Evolutionary conservation across 1,139 yeast species (phyloP).

Genomic region (Sugiyamaella xylanicola): DNA sequence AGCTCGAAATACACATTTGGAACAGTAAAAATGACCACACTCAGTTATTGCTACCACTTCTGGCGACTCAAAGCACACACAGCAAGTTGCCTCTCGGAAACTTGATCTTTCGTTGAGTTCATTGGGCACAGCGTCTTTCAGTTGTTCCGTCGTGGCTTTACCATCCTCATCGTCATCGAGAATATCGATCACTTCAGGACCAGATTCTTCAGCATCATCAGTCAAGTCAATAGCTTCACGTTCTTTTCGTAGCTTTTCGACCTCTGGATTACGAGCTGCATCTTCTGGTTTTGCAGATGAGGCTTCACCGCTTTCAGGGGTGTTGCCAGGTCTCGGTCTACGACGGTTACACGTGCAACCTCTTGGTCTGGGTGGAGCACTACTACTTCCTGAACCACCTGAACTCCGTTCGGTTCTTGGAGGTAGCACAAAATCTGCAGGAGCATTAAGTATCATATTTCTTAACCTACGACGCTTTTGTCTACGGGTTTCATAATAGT

Average conservation of each 20-base stretch:
- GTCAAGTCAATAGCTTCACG: conserved; percentile 19
- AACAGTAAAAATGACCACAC: conserved; percentile 45
- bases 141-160: conserved; percentile 17
- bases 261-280: too few relatives aligned
- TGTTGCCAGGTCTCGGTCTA: too few relatives aligned
- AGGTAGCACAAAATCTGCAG: too few relatives aligned
- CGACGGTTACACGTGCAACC: too few relatives aligned
- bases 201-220: conserved; percentile 2
- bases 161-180: conserved; percentile 18
- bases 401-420: too few relatives aligned
- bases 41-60: conserved; percentile 41
- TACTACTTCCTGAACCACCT: too few relatives aligned
- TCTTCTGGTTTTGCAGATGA: too few relatives aligned
- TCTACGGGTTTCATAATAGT: too few relatives aligned
- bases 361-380: too few relatives aligned
- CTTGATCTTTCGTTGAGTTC: conserved; percentile 27
- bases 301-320: too few relatives aligned
- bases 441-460: too few relatives aligned
- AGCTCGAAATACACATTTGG: conserved; percentile 43
- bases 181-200: conserved; percentile 16
- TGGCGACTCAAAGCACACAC: conserved; percentile 43
- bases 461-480: too few relatives aligned
- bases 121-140: conserved; percentile 25
- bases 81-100: conserved; percentile 34
- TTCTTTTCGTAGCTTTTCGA: conserved; percentile 4